Evolutionary conservation across 2,329 filamentous ascomycete species (phyloP), one percentile per base, ranked within the genome.

Genomic region (Cercospora janseana): DNA sequence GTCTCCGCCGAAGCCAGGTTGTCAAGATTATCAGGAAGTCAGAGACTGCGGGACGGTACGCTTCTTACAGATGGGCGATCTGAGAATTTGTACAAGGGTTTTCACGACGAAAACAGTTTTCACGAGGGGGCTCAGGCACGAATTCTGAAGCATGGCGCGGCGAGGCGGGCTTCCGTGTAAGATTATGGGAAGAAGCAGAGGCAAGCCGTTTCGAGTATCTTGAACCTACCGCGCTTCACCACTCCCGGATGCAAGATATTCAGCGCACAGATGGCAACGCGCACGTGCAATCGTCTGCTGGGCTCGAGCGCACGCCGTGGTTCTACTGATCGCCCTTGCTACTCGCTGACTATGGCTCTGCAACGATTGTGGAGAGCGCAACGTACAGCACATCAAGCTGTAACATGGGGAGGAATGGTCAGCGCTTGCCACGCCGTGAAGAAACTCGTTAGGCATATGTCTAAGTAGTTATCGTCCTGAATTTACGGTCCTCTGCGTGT

Each of bases 21-120:
- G 93, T 98, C 65, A 98, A 98, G 81, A 98, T 98, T 64, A 96
- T 98, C 64, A 80, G 93, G 59, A 91, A 86, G 70, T 91, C 86
- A 66, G 93, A 97, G 78, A 98, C 93, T 49, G 93, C 93, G 10
- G 93, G 93, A 55, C 80, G 93, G 46, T 98, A 98, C 73, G 93
- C 93, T 41, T 95, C 89, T 80, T 98, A 98, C 73, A 79, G 92
- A 63, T 85, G 81, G 81, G 79, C 69, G 34, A 76, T 77, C 40
- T 70, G 61, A 66, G 32, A 37, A 9, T 3, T 15, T 9, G 10
- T 20, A 21, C 10, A 8, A 23, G 18, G 12, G 5, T 45, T n/a
- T 6, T 9, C n/a, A 15, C 35, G 13, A 8, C 31, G 20, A 27
- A 34, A 26, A 24, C n/a, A n/a, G n/a, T n/a, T 37, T 20, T 26